Evolutionary conservation across 148 eudicot species (phyloP).

Genomic region (Euryodendron excelsum): DNA sequence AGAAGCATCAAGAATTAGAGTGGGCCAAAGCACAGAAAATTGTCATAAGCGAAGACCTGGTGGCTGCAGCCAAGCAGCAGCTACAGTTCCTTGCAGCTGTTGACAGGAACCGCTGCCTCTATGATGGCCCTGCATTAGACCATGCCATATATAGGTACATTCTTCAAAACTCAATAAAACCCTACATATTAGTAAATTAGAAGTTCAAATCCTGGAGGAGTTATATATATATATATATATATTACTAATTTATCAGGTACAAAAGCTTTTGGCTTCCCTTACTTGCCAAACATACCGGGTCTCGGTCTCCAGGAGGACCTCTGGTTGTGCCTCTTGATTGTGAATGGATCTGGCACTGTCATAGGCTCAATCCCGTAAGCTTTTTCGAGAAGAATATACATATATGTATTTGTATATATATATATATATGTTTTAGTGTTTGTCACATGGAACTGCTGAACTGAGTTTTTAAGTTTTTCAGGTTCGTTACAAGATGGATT

Average conservation of each 20-base stretch:
- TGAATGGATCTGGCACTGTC: conserved; percentile 97
- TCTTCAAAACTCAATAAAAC: too few relatives aligned
- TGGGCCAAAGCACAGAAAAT: conserved; percentile 71
- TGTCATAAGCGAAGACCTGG: conserved; percentile 50
- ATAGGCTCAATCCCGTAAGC: conserved; percentile 84
- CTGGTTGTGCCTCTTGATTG: conserved; percentile 85
- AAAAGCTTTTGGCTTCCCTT: conserved; percentile 78
- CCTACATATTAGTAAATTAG: not conserved
- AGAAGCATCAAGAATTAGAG: conserved; percentile 50
- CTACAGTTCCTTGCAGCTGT: conserved; percentile 66
- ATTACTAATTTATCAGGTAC: conserved; percentile 40
- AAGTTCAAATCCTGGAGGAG: not conserved
- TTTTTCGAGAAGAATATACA: not conserved
- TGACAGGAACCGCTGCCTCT: conserved; percentile 59
- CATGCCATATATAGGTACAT: conserved; percentile 61
- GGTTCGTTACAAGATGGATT: conserved; percentile 68
- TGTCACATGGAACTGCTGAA: too few relatives aligned
- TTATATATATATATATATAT: too few relatives aligned
- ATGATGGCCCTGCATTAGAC: conserved; percentile 49
- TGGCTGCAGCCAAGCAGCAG: conserved; percentile 62
- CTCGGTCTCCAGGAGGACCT: conserved; percentile 47
- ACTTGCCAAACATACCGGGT: conserved; percentile 64
- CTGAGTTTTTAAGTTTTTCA: conserved; percentile 17
- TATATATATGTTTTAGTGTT: too few relatives aligned
- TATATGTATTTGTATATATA: too few relatives aligned